phyloP scores from a whole-genome alignment of 371 early-diverging fungal species.

The Actinomucor elegans region DNA sequence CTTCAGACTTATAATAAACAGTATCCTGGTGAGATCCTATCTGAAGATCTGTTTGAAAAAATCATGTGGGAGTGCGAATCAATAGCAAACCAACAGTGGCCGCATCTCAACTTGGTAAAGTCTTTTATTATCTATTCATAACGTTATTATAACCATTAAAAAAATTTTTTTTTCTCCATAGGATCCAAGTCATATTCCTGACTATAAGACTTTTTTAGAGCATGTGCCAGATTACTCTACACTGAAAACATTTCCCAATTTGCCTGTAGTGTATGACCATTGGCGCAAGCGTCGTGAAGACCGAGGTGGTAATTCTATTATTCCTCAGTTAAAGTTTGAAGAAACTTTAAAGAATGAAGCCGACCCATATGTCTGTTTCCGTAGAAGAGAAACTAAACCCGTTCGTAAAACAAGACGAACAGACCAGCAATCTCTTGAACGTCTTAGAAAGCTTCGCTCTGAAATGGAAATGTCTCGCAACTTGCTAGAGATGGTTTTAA shows the following conservation, averaged over 20 bases:
- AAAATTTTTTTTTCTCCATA: too few relatives aligned
- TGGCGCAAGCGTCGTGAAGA: constrained; percentile 36
- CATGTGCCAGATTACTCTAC: constrained; percentile 17
- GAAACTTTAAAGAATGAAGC: constrained; percentile 70
- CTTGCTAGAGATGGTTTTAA: constrained; percentile 78
- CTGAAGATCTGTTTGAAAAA: constrained; percentile 78
- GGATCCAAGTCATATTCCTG: constrained; percentile 19
- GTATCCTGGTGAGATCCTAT: constrained; percentile 33
- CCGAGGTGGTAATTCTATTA: constrained; percentile 56
- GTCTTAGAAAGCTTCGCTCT: constrained; percentile 74
- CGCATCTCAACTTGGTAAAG: constrained; percentile 58
- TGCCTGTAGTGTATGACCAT: constrained; percentile 24
- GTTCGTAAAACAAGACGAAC: constrained; percentile 86
- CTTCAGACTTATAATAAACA: constrained; percentile 53
- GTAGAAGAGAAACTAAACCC: constrained; percentile 87
- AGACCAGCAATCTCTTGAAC: constrained; percentile 83
- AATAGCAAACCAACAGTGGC: constrained; percentile 52
- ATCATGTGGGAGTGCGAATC: constrained; percentile 80
- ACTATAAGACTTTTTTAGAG: constrained; percentile 10
- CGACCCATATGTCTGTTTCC: constrained; percentile 96
- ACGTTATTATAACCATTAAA: too few relatives aligned
- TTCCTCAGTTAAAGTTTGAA: constrained; percentile 64
- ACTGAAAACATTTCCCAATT: constrained; percentile 2
- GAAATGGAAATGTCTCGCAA: constrained; percentile 77
- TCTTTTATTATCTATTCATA: too few relatives aligned